Evolutionary conservation across 805 yeast genomes (phyloP), one percentile per base, ranked within the genome.

Genomic region (Wickerhamiella bombiphila): DNA sequence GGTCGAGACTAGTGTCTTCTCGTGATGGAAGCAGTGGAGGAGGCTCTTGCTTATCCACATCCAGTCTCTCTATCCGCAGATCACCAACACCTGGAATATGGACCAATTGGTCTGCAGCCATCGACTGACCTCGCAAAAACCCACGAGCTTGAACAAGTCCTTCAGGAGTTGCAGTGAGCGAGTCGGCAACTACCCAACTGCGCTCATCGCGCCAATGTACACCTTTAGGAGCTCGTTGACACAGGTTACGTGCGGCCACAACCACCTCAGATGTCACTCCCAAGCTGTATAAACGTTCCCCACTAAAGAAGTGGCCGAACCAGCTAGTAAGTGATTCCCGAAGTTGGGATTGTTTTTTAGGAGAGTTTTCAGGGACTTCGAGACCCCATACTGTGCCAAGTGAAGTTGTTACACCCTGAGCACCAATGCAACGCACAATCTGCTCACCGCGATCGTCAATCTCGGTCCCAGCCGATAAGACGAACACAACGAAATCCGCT

Each of bases 21-120:
- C 22, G 11, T 6, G 15, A 13, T 11, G 29, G 18, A 11, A 25
- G 26, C 33, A 5, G 34, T 18, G n/a, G 13, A 11, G 11, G 35
- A 29, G 21, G 17, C 14, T 25, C 32, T 7, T 35, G 17, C 18
- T 17, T 37, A 25, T 50, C 56, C 7, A 47, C 41, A 29, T 52
- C 59, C 52, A 46, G 57, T 35, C 61, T 67, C 34, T 70, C 75
- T 17, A 91, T 57, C 56, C 78, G 83, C 61, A 73, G 85, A 57
- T 91, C 97, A 14, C 98, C 99, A 43, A 68, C 65, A 1, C 86
- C 94, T 3, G 94, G 94, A 22, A 93, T 62, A 54, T 88, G 94
- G 28, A 93, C 72, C 38, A 82, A 59, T 50, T 85, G 68, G 54
- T 86, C 74, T 2, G 80, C 71, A 46, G 74, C 71, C 58, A 91